phyloP scores from a whole-genome alignment of 1,284 basidiomycete genomes.

The Austropuccinia psidii region DNA sequence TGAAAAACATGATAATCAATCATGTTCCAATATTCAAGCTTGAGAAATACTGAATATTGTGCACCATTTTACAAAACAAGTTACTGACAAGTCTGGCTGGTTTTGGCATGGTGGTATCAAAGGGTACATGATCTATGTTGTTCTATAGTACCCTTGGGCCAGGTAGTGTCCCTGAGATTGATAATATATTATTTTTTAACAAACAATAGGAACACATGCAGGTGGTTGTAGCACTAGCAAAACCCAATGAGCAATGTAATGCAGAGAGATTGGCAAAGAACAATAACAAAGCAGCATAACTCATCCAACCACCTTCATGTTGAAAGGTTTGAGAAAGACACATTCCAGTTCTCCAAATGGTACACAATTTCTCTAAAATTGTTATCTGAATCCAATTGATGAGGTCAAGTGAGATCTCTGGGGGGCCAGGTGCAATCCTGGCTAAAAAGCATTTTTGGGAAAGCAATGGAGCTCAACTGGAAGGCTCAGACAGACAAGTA shows the following conservation, averaged over 20 bases:
- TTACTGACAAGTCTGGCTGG: too few species aligned
- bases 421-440: constrained; percentile 49
- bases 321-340: background rate
- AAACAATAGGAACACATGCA: background rate
- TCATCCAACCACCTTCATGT: background rate
- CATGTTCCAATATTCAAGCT: background rate
- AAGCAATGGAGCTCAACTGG: constrained; percentile 34
- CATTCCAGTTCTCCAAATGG: background rate
- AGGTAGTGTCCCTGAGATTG: background rate
- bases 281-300: background rate
- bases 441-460: constrained; percentile 38
- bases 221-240: background rate
- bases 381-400: background rate
- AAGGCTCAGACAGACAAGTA: constrained; percentile 10
- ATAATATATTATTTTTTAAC: background rate
- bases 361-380: background rate
- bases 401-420: constrained; percentile 45
- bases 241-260: background rate
- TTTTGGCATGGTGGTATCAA: background rate
- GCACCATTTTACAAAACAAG: background rate
- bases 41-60: background rate
- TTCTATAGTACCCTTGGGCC: background rate
- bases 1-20: background rate
- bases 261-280: background rate
- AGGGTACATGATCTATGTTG: background rate